These are phyloP conservation scores for Porcisia deanei DNA, from an alignment of 208 protist species.

Conservation along the genomic window DNA sequence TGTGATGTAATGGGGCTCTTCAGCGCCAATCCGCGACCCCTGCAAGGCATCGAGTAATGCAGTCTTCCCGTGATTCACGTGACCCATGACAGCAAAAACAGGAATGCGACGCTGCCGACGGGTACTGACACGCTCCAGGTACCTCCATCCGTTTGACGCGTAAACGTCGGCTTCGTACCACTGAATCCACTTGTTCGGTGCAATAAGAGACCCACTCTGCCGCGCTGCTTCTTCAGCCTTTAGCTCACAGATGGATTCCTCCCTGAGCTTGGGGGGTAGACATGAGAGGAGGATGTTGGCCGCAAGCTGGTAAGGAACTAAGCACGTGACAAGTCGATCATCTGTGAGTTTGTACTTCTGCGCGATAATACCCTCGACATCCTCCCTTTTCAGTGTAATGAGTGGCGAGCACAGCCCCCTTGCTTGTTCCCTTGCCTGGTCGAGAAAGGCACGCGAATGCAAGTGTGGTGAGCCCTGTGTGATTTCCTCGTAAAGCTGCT, in stretches of 20 bases:
- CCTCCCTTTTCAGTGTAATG: conserved; percentile 46
- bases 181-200: conserved; percentile 55
- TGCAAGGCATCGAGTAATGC: conserved; percentile 83
- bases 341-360: conserved; percentile 67
- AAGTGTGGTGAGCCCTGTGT: conserved; percentile 25
- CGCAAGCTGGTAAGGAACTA: conserved; percentile 87
- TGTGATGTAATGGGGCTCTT: conserved; percentile 79
- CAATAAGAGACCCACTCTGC: neutral
- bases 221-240: conserved; percentile 47
- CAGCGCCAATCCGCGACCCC: conserved; percentile 37
- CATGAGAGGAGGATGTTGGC: conserved; percentile 82
- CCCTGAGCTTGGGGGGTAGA: conserved; percentile 50
- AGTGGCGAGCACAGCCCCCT: conserved; percentile 39
- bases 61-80: conserved; percentile 91
- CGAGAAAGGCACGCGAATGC: conserved; percentile 48
- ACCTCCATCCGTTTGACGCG: conserved; percentile 64
- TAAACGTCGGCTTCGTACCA: conserved; percentile 88
- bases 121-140: conserved; percentile 48
- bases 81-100: conserved; percentile 80
- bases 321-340: conserved; percentile 72
- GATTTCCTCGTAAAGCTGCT: conserved; percentile 33
- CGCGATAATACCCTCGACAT: conserved; percentile 57
- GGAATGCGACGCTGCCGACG: conserved; percentile 51
- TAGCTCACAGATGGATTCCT: conserved; percentile 57
- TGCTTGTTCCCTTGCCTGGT: conserved; percentile 32